Evolutionary conservation across 2,329 filamentous ascomycete genomes (phyloP), one percentile per base, ranked within the genome.

Genomic region (Westerdykella sp.): DNA sequence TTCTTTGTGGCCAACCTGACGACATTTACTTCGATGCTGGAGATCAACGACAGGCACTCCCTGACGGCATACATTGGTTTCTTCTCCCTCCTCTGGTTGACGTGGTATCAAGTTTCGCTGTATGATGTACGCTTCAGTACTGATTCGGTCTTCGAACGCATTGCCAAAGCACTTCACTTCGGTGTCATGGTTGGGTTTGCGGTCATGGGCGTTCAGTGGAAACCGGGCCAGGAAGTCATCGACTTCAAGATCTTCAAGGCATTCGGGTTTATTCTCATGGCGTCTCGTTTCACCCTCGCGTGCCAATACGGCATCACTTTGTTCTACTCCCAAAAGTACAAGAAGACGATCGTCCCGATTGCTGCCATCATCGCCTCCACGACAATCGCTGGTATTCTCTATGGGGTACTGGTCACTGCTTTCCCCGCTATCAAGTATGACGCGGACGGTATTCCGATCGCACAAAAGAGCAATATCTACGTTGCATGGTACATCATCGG

Each of bases 51-150:
- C 48, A 59, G 65, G 66, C 50, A 52, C 61, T 56, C 45, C 4
- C 48, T 72, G 2, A 55, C 54, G 28, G 54, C 72, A 30, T 75
- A 79, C 54, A 66, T 78, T 41, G 68, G 77, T 34, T 78, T 76
- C 58, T 73, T 80, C 55, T 63, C 75, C 16, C 69, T 84, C 14
- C 67, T 84, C 5, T 85, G 81, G 81, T 76, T 82, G 45, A 83
- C 78, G n/a, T 85, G 82, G 82, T 73, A 83, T 30, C 71, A 81
- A 46, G 76, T 80, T 18, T 74, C 75, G 6, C 65, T 84, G 1
- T 83, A 80, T 59, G 82, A 85, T 60, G 76, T 84, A 30, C 79
- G 81, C 0, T 85, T 83, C 57, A 74, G 78, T 1, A 72, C 77
- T 18, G 81, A 85, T 60, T 80, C 76, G 32, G 69, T 84, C 28